These are phyloP conservation scores for Penicillium sp. DNA, from an alignment of 2,329 filamentous ascomycete genomes.

Conservation along the genomic window DNA sequence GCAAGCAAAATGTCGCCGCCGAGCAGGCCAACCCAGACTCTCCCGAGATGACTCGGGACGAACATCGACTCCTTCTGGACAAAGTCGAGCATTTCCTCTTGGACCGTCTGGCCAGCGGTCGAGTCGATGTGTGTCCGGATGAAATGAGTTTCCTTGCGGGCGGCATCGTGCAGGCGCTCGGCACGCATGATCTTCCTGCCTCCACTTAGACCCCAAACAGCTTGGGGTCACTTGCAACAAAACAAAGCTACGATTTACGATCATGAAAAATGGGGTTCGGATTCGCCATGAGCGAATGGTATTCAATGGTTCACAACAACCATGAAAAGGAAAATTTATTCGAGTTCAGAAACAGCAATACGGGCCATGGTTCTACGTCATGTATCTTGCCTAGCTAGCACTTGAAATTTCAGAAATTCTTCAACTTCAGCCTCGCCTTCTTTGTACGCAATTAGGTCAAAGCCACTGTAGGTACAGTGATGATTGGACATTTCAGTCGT, in stretches of 20 bases:
- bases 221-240: neutral
- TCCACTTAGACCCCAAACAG: neutral
- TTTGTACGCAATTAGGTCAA: neutral
- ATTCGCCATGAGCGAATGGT: conserved; percentile 11
- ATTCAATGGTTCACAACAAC: conserved; percentile 12
- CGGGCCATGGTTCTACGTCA: conserved; percentile 6
- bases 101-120: conserved; percentile 34
- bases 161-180: conserved; percentile 37
- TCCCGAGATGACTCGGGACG: conserved; percentile 5
- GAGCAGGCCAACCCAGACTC: conserved; percentile 12
- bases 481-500: neutral
- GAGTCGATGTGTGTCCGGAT: conserved; percentile 36
- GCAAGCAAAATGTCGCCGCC: conserved; percentile 22
- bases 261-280: conserved; percentile 18
- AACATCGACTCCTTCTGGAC: conserved; percentile 29
- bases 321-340: conserved; percentile 11
- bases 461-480: too few relatives aligned
- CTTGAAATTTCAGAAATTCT: conserved; percentile 12
- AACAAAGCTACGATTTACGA: conserved; percentile 24
- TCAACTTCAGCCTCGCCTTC: neutral
- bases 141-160: conserved; percentile 45
- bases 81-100: conserved; percentile 39
- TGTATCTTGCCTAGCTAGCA: conserved; percentile 10
- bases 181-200: conserved; percentile 20
- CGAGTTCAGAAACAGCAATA: neutral